phyloP scores from a whole-genome alignment of 176 grass and related monocot species.

The Bolboschoenus planiculmis region DNA sequence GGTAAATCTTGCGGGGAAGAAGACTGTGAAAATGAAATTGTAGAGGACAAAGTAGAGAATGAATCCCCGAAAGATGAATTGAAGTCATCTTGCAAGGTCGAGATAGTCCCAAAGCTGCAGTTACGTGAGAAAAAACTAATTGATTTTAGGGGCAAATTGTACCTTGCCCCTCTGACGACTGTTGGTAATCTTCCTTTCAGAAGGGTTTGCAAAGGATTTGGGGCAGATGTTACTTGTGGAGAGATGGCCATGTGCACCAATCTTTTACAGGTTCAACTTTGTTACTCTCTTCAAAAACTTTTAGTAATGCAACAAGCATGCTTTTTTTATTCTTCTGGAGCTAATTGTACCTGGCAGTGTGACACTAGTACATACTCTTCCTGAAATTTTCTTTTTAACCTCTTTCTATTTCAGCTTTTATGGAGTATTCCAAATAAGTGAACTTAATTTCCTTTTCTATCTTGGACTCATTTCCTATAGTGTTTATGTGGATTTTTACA shows the following conservation, averaged over 20 bases:
- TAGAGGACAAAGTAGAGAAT: slow-evolving; percentile 34
- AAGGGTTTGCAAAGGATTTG: slow-evolving; percentile 78
- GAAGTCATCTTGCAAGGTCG: slow-evolving; percentile 40
- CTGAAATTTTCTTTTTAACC: not conserved
- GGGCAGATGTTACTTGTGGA: slow-evolving; percentile 93
- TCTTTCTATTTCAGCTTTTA: not conserved
- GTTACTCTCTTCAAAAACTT: not conserved
- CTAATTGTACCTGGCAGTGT: not conserved
- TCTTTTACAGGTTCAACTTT: slow-evolving; percentile 71
- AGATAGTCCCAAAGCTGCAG: slow-evolving; percentile 39
- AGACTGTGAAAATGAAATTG: slow-evolving; percentile 37
- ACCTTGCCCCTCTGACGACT: slow-evolving; percentile 83
- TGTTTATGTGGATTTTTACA: not conserved
- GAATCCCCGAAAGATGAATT: slow-evolving; percentile 19
- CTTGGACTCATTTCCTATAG: not conserved
- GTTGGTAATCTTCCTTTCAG: slow-evolving; percentile 95
- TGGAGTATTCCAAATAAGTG: not conserved
- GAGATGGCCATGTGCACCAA: slow-evolving; percentile 99
- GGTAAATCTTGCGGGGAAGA: slow-evolving; percentile 24
- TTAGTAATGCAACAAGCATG: not conserved
- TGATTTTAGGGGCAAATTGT: slow-evolving; percentile 82
- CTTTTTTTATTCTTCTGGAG: not conserved
- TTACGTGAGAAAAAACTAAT: slow-evolving; percentile 81
- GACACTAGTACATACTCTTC: not conserved
- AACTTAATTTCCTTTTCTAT: not conserved